These are phyloP conservation scores for Moesziomyces antarcticus DNA, from an alignment of 1,284 basidiomycete genomes.

Conservation along the genomic window DNA sequence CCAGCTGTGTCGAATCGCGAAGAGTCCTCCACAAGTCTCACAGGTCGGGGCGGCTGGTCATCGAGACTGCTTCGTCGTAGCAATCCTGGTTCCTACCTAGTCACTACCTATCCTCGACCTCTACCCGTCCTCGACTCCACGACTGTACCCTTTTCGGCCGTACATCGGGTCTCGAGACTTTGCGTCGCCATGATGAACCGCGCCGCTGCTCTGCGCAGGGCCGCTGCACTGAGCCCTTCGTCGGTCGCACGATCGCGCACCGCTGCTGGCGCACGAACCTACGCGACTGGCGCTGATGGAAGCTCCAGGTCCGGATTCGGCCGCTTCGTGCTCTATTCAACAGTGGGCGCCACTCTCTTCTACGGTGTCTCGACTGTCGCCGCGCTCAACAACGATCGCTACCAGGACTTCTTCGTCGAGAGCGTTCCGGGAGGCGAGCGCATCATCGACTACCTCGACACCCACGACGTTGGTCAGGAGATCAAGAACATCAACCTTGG, in stretches of 20 bases:
- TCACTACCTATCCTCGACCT: slow-evolving; percentile 1
- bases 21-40: no score
- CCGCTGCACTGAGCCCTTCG: slow-evolving; percentile 26
- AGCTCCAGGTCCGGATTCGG: slow-evolving; percentile 34
- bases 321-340: slow-evolving; percentile 51
- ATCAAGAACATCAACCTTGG: slow-evolving; percentile 50
- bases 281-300: slow-evolving; percentile 33
- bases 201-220: slow-evolving; percentile 42
- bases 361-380: slow-evolving; percentile 62
- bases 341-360: slow-evolving; percentile 55
- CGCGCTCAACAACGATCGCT: slow-evolving; percentile 59
- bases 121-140: neutral
- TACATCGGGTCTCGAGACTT: neutral
- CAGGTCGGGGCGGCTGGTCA: no score
- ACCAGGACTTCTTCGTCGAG: slow-evolving; percentile 81
- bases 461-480: slow-evolving; percentile 51
- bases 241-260: slow-evolving; percentile 21
- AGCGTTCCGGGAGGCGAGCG: slow-evolving; percentile 79
- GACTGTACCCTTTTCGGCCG: neutral
- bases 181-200: slow-evolving; percentile 42
- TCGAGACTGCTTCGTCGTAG: no score
- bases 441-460: slow-evolving; percentile 70
- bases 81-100: no score
- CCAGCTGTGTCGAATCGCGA: no score
- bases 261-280: slow-evolving; percentile 25